Base-by-base conservation (phyloP, 2,329 filamentous ascomycete genomes). In the Canariomyces notabilis region DNA sequence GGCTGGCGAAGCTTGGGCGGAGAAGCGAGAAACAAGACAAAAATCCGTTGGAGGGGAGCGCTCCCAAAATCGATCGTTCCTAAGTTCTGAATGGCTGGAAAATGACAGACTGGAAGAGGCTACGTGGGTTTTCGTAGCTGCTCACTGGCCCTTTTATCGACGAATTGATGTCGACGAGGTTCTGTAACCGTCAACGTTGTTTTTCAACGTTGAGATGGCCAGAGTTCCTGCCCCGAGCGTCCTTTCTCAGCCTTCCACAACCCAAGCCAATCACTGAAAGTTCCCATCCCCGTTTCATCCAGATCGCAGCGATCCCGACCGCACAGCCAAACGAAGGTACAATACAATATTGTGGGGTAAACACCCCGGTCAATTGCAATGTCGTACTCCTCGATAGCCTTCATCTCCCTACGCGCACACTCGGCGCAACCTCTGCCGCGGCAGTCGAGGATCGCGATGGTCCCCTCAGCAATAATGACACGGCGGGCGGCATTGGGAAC, bases 281-380 rank as follows among this genome's bases (percentile, higher is more conserved):
- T 47, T 50, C 47, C 47, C 8, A 18, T 32, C 11, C 15, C 26
- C 31, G 20, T 33, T 42, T 37, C 37, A 36, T 39, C 21, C 14
- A 26, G 37, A 39, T 9, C 23, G 37, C 37, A 22, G 37, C 33
- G n/a, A n/a, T 35, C 22, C 12, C 21, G 37, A 29, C 26, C 26
- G 26, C 26, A 12, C 26, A 9, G 14, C 37, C 8, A 35, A 35
- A 38, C 35, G 22, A 38, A 22, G n/a, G n/a, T n/a, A n/a, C n/a
- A n/a, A n/a, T n/a, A n/a, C n/a, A n/a, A 23, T 26, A 12, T 36
- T 38, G 15, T 22, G 16, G 19, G 36, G 22, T 18, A 35, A 4
- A n/a, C 23, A 48, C 50, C 54, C 56, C 41, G 39, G 46, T 55
- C 43, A 23, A 40, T 46, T 51, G 46, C 46, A 56, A 44, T 44